Evolutionary conservation across 192 early-diverging fungal species (phyloP), one percentile per base, ranked within the genome.

Genomic region (Backusella circina): DNA sequence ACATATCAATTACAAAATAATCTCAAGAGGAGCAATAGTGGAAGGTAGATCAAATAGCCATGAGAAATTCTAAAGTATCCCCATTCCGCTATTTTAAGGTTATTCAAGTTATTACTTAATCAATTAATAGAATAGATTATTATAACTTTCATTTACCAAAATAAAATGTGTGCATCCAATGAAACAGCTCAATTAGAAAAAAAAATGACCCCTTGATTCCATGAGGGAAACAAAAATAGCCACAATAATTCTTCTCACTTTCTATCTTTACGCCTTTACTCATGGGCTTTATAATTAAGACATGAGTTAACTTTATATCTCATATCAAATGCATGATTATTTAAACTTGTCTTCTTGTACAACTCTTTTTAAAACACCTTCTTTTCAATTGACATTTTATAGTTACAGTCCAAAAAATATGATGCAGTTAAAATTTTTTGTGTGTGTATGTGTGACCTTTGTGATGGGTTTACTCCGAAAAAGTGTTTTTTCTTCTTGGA

Each of bases 341-440:
- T 61, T 28, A 61, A 61, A 61, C 54, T 61, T 61, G 23, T 2
- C 23, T 61, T 61, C 23, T 61, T 61, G 54, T 61, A 26, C 54
- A 61, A 61, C 54, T 61, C 26, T 26, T 57, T 61, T 61, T 61
- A 61, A 61, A 61, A 61, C 54, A 61, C 54, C 54, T 61, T 61
- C 54, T 28, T 61, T 61, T 61, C 26, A 61, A 61, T 61, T 61
- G 54, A 61, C 54, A 61, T 13, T 61, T 57, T 61, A 12, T 61
- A 61, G 51, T 54, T 54, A 54, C 39, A 18, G 39, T 41, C 39
- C 39, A 54, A 23, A 54, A 18, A 18, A 54, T 21, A 54, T 54
- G 51, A 26, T 61, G 54, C 54, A 61, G 54, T 61, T 61, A 28
- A 61, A 61, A 28, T 28, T 61, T 57, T 23, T 54, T 57, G n/a